Base-by-base conservation (phyloP, 768 basidiomycete genomes). In the Lentinula detonsa region DNA sequence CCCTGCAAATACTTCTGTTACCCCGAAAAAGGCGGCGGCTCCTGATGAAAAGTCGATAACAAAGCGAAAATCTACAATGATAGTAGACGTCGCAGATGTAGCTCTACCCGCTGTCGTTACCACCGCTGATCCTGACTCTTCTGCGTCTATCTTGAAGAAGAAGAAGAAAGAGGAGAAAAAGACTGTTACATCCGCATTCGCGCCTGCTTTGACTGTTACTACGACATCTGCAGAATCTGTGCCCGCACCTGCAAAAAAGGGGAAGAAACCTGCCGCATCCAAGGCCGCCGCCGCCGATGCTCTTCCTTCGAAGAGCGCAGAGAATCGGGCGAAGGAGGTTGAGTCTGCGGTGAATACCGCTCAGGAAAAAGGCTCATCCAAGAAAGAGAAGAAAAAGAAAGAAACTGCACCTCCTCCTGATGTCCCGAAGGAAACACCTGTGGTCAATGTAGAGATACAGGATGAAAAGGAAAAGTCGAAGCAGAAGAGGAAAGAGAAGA, bases 401-500 rank as follows among this genome's bases (percentile, higher is more conserved):
- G 55, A 28, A 4, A 9, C 52, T 35, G 34, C 23, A 7, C 37
- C 46, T 52, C 28, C 28, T 23, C 35, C n/a, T 23, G 61, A 43
- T 4, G 35, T 52, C 58, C 37, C 34, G 23, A 3, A 48, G n/a
- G 35, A 51, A 42, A 21, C 18, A 55, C 35, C 15, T 59, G 55
- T 58, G 28, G 53, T 50, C n/a, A 65, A 69, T 35, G 33, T 61
- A 23, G 50, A 52, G 13, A 57, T 58, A 37, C 60, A 66, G 63
- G 42, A 60, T 18, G 37, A 52, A 16, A 57, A 60, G 10, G 37
- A 52, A 16, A 57, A 56, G 13, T 37, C 51, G 45, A 64, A 67
- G 64, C 70, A 70, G 61, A 69, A 67, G 48, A 66, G 59, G 45
- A 64, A 67, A 63, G 70, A 70, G 61, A 69, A 67, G 48, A 66